Conservation (phyloP, 257 asterid species). For the Nicotiana sylvestris region DNA sequence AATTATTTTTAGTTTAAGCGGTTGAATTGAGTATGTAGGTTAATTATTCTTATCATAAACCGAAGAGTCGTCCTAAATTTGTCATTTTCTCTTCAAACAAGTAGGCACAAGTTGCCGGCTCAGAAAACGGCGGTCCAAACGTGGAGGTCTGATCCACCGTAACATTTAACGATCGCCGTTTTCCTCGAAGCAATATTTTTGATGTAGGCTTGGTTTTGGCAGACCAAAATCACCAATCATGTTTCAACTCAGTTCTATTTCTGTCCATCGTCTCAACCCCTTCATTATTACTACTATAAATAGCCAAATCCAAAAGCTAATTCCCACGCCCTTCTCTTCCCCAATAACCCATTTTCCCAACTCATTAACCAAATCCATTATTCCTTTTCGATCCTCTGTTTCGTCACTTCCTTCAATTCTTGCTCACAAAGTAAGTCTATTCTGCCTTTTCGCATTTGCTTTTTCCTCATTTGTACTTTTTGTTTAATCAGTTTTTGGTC, state of each 20-base stretch:
- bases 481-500: neutral
- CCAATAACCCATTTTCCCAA: neutral
- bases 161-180: neutral
- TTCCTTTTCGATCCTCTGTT: neutral
- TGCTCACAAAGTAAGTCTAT: constrained; percentile 1
- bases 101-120: neutral
- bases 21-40: too few species aligned
- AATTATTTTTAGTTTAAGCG: too few species aligned
- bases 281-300: neutral
- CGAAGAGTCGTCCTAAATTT: neutral
- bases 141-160: constrained; percentile 33
- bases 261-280: neutral
- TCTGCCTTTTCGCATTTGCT: neutral
- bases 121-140: constrained; percentile 35
- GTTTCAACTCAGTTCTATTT: neutral
- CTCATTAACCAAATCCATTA: neutral
- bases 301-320: neutral
- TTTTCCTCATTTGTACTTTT: neutral
- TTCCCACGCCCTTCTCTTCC: neutral
- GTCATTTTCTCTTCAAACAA: neutral
- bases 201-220: neutral
- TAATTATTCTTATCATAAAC: neutral
- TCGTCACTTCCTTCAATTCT: neutral
- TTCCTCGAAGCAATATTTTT: neutral
- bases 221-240: constrained; percentile 3